Conservation (phyloP, 2,329 filamentous ascomycete species). For the Sclerotiophoma versabilis region DNA sequence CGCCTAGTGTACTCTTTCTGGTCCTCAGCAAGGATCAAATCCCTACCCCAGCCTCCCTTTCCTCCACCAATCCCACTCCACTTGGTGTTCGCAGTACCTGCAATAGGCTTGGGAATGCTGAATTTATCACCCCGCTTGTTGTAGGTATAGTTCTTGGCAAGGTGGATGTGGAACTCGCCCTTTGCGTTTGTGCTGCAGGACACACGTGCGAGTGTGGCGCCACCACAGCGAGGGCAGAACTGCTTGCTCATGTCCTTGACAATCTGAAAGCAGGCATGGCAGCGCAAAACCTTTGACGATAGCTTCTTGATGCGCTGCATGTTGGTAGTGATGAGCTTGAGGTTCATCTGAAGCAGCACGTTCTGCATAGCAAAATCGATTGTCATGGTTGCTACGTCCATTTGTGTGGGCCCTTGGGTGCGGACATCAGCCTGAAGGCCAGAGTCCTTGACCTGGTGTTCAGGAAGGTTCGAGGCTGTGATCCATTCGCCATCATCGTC, state of each 20-base stretch:
- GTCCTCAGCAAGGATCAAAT: slow-evolving; percentile 87
- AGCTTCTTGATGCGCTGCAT: slow-evolving; percentile 83
- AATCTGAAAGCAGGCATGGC: slow-evolving; percentile 79
- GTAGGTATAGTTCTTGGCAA: slow-evolving; percentile 96
- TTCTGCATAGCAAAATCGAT: slow-evolving; percentile 99
- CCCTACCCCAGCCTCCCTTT: slow-evolving; percentile 84
- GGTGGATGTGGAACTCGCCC: slow-evolving; percentile 82
- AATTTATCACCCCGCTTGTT: slow-evolving; percentile 92
- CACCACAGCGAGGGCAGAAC: slow-evolving; percentile 92
- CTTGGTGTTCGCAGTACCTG: slow-evolving; percentile 82
- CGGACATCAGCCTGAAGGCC: slow-evolving; percentile 50
- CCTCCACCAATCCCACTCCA: slow-evolving; percentile 72
- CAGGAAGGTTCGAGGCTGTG: slow-evolving; percentile 88
- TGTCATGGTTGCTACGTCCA: slow-evolving; percentile 91
- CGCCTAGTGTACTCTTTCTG: slow-evolving; percentile 88
- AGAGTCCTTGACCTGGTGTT: slow-evolving; percentile 74
- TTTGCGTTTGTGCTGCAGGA: slow-evolving; percentile 82
- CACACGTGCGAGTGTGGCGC: slow-evolving; percentile 82
- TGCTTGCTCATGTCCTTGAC: slow-evolving; percentile 86
- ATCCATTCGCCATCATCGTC: slow-evolving; percentile 80
- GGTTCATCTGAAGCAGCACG: slow-evolving; percentile 90
- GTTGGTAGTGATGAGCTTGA: slow-evolving; percentile 82
- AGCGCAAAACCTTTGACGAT: slow-evolving; percentile 88
- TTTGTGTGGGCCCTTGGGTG: slow-evolving; percentile 62
- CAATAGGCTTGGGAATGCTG: slow-evolving; percentile 88